phyloP scores from a whole-genome alignment of 2,329 filamentous ascomycete genomes.

The Fusarium poae region DNA sequence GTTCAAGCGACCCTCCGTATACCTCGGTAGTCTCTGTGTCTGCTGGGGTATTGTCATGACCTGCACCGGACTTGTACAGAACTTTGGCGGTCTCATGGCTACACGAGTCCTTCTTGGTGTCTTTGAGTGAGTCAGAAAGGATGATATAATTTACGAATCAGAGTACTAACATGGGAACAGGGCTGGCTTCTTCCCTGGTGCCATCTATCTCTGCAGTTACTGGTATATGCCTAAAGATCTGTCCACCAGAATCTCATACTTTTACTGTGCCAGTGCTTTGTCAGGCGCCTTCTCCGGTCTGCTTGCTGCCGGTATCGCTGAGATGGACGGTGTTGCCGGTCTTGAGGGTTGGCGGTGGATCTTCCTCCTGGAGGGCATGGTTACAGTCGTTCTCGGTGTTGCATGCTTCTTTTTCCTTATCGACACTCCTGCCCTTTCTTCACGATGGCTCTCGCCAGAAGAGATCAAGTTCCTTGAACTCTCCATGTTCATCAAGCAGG shows the following conservation, averaged over 20 bases:
- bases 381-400: conserved; percentile 55
- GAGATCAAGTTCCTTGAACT: conserved; percentile 48
- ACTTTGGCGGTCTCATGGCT: conserved; percentile 71
- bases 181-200: conserved; percentile 77
- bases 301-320: conserved; percentile 74
- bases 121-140: conserved; percentile 60
- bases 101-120: conserved; percentile 75
- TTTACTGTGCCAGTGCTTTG: conserved; percentile 82
- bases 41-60: conserved; percentile 75
- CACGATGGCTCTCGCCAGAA: conserved; percentile 51
- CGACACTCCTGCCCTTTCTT: conserved; percentile 55
- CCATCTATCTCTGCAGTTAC: conserved; percentile 80
- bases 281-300: conserved; percentile 80
- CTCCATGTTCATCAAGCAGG: conserved; percentile 52
- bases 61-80: conserved; percentile 71
- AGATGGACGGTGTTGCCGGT: conserved; percentile 72
- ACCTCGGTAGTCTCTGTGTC: conserved; percentile 49
- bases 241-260: conserved; percentile 78
- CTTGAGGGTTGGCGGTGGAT: conserved; percentile 52
- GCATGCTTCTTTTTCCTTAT: conserved; percentile 62
- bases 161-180: conserved; percentile 21
- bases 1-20: conserved; percentile 44
- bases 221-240: conserved; percentile 84
- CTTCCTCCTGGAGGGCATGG: conserved; percentile 46
- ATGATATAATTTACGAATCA: accelerated